phyloP scores from a whole-genome alignment of 768 basidiomycete species.

The Chalciporus pseudorubinellus region DNA sequence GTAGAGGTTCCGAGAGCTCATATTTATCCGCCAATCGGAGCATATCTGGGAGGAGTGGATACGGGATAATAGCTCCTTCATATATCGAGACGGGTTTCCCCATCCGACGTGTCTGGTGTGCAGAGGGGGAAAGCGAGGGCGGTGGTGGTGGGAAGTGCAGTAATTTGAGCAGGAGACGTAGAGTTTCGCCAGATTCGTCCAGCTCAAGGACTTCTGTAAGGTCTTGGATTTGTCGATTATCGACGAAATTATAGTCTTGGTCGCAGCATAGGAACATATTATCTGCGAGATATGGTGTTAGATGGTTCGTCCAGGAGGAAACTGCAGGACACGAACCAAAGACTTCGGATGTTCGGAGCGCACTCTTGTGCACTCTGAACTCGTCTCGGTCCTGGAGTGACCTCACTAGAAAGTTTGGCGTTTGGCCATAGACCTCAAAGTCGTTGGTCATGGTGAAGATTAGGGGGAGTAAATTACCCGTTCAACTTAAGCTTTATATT shows the following conservation, averaged over 20 bases:
- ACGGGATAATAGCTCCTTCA: slow-evolving; percentile 52
- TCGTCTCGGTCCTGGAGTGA: slow-evolving; percentile 50
- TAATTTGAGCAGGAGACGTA: slow-evolving; percentile 53
- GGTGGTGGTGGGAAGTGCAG: slow-evolving; percentile 54
- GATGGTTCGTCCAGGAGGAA: not conserved
- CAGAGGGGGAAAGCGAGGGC: slow-evolving; percentile 35
- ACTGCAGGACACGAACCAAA: slow-evolving; percentile 49
- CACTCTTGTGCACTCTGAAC: slow-evolving; percentile 49
- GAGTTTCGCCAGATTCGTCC: slow-evolving; percentile 47
- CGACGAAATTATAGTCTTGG: slow-evolving; percentile 14
- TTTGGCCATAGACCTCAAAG: slow-evolving; percentile 40
- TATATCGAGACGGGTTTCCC: slow-evolving; percentile 33
- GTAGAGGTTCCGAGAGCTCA: slow-evolving; percentile 45
- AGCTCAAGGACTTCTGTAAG: slow-evolving; percentile 45
- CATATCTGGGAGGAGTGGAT: slow-evolving; percentile 59
- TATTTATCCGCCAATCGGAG: slow-evolving; percentile 68
- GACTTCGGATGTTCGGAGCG: slow-evolving; percentile 55
- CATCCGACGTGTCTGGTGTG: slow-evolving; percentile 26
- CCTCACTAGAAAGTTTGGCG: slow-evolving; percentile 55
- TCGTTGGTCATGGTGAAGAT: slow-evolving; percentile 10
- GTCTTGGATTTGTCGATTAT: slow-evolving; percentile 20
- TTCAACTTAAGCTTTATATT: not conserved
- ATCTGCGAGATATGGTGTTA: slow-evolving; percentile 37
- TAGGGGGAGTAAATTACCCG: not conserved
- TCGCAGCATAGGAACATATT: slow-evolving; percentile 70